Evolutionary conservation across 352 stramenopile genomes (phyloP).

Genomic region (Halophytophthora polymorphica): DNA sequence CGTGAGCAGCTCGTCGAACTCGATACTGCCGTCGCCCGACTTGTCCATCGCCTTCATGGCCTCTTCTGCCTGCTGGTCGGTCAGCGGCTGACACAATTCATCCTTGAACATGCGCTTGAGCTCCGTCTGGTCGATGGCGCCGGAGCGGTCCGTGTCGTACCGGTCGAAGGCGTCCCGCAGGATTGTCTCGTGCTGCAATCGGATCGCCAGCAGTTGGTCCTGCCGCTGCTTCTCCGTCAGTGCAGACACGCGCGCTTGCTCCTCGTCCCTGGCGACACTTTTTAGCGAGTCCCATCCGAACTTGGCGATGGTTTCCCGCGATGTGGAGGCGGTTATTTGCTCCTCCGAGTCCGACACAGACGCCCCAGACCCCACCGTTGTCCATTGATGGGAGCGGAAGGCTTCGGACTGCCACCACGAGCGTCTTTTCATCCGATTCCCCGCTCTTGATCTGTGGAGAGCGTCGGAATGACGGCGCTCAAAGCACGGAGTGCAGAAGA

Average conservation of each 20-base stretch:
- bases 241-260: slow-evolving; percentile 2
- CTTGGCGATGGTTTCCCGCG: slow-evolving; percentile 14
- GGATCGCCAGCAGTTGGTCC: slow-evolving; percentile 26
- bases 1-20: slow-evolving; percentile 40
- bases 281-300: slow-evolving; percentile 23
- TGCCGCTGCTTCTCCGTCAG: slow-evolving; percentile 19
- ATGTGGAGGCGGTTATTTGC: not conserved
- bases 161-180: slow-evolving; percentile 42
- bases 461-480: slow-evolving; percentile 19
- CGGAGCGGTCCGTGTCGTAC: slow-evolving; percentile 39
- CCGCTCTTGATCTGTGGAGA: not conserved
- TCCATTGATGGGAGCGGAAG: slow-evolving; percentile 26
- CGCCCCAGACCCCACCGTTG: too few species aligned
- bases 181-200: slow-evolving; percentile 37
- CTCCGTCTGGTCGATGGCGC: slow-evolving; percentile 32
- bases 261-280: not conserved
- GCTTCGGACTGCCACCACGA: slow-evolving; percentile 25
- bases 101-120: slow-evolving; percentile 43
- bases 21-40: slow-evolving; percentile 35
- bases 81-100: slow-evolving; percentile 43
- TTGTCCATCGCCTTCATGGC: slow-evolving; percentile 41
- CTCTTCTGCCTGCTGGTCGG: slow-evolving; percentile 24
- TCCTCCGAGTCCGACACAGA: too few species aligned
- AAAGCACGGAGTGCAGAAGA: slow-evolving; percentile 33
- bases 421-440: not conserved